Evolutionary conservation across 2,329 filamentous ascomycete genomes (phyloP).

Genomic region (Penicillium sp.): DNA sequence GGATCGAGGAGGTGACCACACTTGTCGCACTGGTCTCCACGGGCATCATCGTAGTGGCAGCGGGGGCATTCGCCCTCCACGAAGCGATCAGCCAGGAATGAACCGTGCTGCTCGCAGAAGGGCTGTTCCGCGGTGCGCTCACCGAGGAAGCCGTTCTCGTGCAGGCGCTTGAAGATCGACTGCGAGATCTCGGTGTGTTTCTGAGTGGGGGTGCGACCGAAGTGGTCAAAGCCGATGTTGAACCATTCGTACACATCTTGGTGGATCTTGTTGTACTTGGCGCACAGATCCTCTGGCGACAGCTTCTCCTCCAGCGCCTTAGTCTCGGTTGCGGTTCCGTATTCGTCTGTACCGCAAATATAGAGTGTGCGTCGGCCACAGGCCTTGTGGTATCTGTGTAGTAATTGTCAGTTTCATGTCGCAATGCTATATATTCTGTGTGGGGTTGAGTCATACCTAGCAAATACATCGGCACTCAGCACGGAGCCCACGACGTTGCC

Average conservation of each 20-base stretch:
- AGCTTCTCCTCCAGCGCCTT: conserved; percentile 87
- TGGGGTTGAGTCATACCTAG: conserved; percentile 43
- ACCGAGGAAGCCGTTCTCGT: conserved; percentile 82
- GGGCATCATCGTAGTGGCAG: conserved; percentile 64
- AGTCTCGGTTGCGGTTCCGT: conserved; percentile 93
- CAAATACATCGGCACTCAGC: conserved; percentile 82
- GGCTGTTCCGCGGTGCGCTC: conserved; percentile 86
- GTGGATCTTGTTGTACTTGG: conserved; percentile 89
- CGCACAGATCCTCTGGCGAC: conserved; percentile 79
- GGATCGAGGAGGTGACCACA: conserved; percentile 72
- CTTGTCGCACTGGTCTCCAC: conserved; percentile 72
- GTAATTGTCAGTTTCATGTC: conserved; percentile 14
- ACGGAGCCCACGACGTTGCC: conserved; percentile 88
- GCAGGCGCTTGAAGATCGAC: conserved; percentile 81
- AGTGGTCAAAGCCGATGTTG: conserved; percentile 89
- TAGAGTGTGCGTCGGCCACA: conserved; percentile 77
- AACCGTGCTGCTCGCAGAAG: conserved; percentile 67
- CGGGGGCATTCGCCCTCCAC: conserved; percentile 49
- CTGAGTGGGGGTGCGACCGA: conserved; percentile 84
- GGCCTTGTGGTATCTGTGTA: conserved; percentile 70
- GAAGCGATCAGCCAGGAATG: conserved; percentile 77
- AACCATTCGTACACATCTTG: conserved; percentile 95
- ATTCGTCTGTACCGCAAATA: conserved; percentile 88
- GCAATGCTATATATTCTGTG: conserved; percentile 35
- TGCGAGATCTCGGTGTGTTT: conserved; percentile 93